These are phyloP conservation scores for Mucor saturninus DNA, from an alignment of 371 early-diverging fungal genomes.

Conservation along the genomic window DNA sequence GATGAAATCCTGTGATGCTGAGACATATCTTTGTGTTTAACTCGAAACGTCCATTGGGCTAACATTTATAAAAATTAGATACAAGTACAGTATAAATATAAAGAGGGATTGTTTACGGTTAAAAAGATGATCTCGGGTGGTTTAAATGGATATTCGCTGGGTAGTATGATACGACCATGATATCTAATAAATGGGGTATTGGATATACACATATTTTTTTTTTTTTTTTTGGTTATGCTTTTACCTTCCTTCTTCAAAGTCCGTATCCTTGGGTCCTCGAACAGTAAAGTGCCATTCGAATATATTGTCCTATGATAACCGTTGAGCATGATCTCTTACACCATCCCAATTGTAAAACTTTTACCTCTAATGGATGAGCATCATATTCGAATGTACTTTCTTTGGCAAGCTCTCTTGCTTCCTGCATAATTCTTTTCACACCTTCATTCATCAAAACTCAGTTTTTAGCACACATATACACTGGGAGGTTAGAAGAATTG, in stretches of 20 bases:
- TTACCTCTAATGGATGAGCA: constrained; percentile 69
- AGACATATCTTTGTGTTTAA: constrained; percentile 90
- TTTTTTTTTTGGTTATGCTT: constrained; percentile 22
- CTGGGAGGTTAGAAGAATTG: not conserved
- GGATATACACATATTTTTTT: not conserved
- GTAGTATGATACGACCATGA: constrained; percentile 80
- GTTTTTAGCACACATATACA: too few relatives aligned
- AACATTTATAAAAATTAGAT: constrained; percentile 1
- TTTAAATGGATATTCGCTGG: constrained; percentile 93
- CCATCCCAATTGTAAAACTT: not conserved
- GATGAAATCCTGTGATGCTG: constrained; percentile 91
- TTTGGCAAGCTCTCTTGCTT: constrained; percentile 62
- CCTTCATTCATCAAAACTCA: constrained; percentile 22
- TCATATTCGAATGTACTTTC: constrained; percentile 61
- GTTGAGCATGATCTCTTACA: not conserved
- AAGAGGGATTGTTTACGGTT: constrained; percentile 60
- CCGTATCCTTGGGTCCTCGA: constrained; percentile 84
- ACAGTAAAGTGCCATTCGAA: constrained; percentile 96
- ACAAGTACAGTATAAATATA: not conserved
- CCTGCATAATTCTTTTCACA: constrained; percentile 73
- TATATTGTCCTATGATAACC: constrained; percentile 62
- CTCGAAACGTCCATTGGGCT: constrained; percentile 92
- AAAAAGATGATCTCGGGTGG: constrained; percentile 91
- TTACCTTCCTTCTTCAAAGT: constrained; percentile 85
- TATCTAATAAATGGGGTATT: constrained; percentile 44